Base-by-base conservation (phyloP, 1,139 yeast genomes). In the Candida buenavistaensis region DNA sequence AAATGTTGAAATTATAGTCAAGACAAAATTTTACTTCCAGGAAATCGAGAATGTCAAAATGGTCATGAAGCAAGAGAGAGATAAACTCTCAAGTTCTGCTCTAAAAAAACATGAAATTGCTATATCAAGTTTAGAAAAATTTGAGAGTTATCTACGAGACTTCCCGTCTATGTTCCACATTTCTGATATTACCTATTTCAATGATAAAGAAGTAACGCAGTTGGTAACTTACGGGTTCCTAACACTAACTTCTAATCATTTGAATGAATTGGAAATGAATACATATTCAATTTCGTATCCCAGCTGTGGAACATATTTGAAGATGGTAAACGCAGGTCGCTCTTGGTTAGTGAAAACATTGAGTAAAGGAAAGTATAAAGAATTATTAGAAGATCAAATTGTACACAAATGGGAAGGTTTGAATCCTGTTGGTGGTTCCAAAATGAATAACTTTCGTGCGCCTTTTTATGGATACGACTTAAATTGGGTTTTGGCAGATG, bases 401-500 rank as follows among this genome's bases (percentile, higher is more conserved):
- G 56, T 57, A 16, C 67, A 66, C 11, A 71, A 65, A 45, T 80
- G 83, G 76, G 73, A 71, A 49, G 75, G 75, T 1, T 36, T 39
- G 2, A 57, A 48, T 26, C 17, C 48, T 4, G 51, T 45, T 35
- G 65, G 65, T 0, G 51, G 49, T 4, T 42, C 49, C 26, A 61
- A 67, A 32, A 63, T 71, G 57, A 71, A 68, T 36, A 59, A 65
- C 24, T 73, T 72, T 40, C 69, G 80, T 58, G 64, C 69, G 33
- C 82, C 82, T 4, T 75, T 78, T 43, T 71, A 73, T 39, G 92
- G 90, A 0, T 62, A 75, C 32, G 75, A 69, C 38, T 55, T 84
- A 23, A 64, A 70, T 33, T 84, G 89, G 89, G 61, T 75, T 0
- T 51, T 85, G 30, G 81, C 82, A 15, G 82, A 80, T 44, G 72